Evolutionary conservation across 495 filamentous ascomycete species (phyloP).

Genomic region (Chaetomidium leptoderma): DNA sequence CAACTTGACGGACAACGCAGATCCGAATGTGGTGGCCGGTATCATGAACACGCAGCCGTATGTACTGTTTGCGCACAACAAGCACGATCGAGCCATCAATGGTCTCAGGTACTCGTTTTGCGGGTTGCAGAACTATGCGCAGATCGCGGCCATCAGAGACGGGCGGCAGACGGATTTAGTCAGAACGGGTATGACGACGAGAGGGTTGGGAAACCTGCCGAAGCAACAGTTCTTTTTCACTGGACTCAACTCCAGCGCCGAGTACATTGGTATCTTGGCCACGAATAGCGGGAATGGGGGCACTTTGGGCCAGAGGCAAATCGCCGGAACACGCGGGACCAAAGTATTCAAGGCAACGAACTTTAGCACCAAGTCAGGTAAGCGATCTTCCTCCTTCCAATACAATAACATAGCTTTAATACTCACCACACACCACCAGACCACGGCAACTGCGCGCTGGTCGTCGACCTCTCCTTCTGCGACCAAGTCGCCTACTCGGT

Average conservation of each 20-base stretch:
- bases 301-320: constrained; percentile 48
- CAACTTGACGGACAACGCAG: constrained; percentile 51
- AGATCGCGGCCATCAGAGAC: constrained; percentile 53
- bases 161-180: constrained; percentile 42
- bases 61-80: constrained; percentile 71
- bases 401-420: not conserved
- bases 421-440: constrained; percentile 10
- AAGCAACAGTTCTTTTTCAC: constrained; percentile 83
- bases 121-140: constrained; percentile 58
- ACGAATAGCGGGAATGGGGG: constrained; percentile 35
- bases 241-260: constrained; percentile 63
- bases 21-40: constrained; percentile 40
- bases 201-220: constrained; percentile 57
- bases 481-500: constrained; percentile 84
- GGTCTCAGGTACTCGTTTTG: constrained; percentile 75
- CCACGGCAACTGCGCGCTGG: constrained; percentile 68
- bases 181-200: constrained; percentile 61
- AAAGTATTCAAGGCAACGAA: constrained; percentile 61
- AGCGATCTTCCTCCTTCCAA: constrained; percentile 20
- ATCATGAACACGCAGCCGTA: constrained; percentile 66
- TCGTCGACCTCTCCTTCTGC: constrained; percentile 83
- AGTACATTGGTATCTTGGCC: constrained; percentile 68
- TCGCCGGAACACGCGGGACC: constrained; percentile 59
- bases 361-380: constrained; percentile 76
- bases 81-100: constrained; percentile 51